These are phyloP conservation scores for Apophysomyces trapeziformis DNA, from an alignment of 371 early-diverging fungal species.

Conservation along the genomic window DNA sequence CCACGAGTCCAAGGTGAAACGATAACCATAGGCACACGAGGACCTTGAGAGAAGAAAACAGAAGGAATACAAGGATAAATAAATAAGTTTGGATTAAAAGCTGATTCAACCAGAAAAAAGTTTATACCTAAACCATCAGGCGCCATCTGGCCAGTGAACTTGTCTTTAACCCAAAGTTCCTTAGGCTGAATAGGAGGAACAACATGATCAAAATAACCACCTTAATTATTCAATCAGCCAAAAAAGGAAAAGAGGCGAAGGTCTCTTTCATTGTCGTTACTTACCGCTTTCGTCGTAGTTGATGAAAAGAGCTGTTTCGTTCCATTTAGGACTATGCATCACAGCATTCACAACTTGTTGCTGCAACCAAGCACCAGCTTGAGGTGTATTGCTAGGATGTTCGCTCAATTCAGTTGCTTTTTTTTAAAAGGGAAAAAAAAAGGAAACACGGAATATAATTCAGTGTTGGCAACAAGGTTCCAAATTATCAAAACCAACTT, in stretches of 20 bases:
- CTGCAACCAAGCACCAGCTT: constrained; percentile 37
- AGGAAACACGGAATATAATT: background rate
- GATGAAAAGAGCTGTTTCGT: constrained; percentile 31
- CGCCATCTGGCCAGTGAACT: constrained; percentile 10
- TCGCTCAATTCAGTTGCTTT: constrained; percentile 25
- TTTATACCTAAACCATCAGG: background rate
- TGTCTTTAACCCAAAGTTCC: constrained; percentile 25
- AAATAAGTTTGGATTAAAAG: background rate
- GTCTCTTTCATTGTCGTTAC: background rate
- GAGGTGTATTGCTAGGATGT: constrained; percentile 33
- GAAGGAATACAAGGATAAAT: background rate
- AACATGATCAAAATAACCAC: constrained; percentile 34
- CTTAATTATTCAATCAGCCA: background rate
- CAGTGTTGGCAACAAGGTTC: background rate
- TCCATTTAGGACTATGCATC: constrained; percentile 26
- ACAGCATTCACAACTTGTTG: constrained; percentile 38
- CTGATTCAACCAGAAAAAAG: background rate
- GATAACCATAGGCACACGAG: constrained; percentile 33
- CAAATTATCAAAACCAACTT: background rate
- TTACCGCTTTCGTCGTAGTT: constrained; percentile 34
- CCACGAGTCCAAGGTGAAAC: constrained; percentile 32
- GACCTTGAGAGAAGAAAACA: constrained; percentile 12
- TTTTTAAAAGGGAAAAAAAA: background rate
- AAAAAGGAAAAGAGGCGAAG: background rate
- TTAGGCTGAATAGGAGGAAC: constrained; percentile 24